phyloP scores from a whole-genome alignment of 352 stramenopile genomes.

The Thraustochytrium sp. region DNA sequence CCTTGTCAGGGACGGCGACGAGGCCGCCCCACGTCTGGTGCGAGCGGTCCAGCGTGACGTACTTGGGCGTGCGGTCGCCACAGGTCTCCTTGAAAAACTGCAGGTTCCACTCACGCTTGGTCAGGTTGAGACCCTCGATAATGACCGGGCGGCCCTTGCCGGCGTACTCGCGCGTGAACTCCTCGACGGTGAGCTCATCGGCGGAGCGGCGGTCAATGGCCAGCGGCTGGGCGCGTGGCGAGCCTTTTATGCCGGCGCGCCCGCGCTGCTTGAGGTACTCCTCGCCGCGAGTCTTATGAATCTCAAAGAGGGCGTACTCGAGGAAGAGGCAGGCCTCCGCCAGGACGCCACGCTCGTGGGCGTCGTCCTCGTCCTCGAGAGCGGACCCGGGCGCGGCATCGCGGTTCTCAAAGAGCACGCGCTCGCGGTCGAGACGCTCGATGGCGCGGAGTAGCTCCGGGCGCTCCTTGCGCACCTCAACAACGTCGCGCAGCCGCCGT shows the following conservation, averaged over 20 bases:
- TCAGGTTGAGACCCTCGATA: conserved; percentile 19
- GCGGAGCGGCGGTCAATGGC: conserved; percentile 13
- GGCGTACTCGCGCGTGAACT: conserved; percentile 27
- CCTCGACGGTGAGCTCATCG: conserved; percentile 11
- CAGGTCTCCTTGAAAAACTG: neutral
- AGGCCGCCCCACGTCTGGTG: conserved; percentile 32
- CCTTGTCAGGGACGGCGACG: neutral
- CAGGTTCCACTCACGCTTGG: neutral
- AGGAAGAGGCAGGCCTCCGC: neutral
- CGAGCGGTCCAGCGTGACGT: neutral
- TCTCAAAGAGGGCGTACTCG: neutral
- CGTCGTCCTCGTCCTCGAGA: neutral
- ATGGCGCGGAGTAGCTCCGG: neutral
- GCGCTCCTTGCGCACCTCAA: neutral
- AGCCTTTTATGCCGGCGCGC: neutral
- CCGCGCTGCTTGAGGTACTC: neutral
- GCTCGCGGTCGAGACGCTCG: neutral
- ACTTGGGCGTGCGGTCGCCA: neutral
- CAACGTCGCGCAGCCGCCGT: neutral
- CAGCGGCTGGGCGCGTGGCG: neutral
- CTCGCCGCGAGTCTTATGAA: neutral
- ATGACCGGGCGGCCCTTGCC: conserved; percentile 19
- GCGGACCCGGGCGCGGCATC: too few species aligned
- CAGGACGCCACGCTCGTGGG: neutral
- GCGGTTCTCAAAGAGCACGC: neutral